Percentiles rank a stretch among this genome's conserved stretches.
phyloP scores from a whole-genome alignment of 176 grass and related monocot species.

The Juncus effusus region DNA sequence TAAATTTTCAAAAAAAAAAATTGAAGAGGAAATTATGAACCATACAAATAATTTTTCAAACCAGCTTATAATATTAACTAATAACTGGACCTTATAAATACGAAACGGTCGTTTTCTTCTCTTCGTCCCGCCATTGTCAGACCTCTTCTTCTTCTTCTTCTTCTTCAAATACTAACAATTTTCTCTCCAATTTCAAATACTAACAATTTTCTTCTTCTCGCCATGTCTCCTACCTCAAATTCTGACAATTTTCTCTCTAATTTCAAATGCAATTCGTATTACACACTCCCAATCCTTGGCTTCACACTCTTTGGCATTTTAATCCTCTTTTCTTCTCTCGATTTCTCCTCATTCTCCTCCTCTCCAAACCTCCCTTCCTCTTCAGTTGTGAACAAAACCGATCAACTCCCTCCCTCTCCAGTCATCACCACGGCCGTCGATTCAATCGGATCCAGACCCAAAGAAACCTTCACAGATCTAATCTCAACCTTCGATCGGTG shows the following conservation, averaged over 20 bases:
- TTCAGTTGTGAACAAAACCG: neutral
- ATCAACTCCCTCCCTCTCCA: neutral
- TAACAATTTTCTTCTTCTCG: neutral
- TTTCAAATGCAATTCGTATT: constrained; percentile 22
- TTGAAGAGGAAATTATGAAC: no score
- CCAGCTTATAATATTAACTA: no score
- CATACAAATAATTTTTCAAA: no score
- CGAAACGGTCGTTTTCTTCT: constrained; percentile 1
- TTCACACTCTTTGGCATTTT: neutral
- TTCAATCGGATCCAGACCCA: constrained; percentile 22
- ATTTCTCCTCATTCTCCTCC: constrained; percentile 23
- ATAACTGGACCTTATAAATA: constrained; percentile 3
- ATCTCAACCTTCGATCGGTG: constrained; percentile 31
- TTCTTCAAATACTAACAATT: no score
- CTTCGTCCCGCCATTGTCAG: constrained; percentile 12
- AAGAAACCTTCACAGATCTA: constrained; percentile 30
- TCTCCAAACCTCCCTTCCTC: constrained; percentile 17
- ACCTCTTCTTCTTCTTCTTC: neutral
- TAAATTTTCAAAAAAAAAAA: no score
- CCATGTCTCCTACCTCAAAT: neutral
- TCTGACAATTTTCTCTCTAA: neutral
- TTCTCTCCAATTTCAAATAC: no score
- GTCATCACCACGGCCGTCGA: constrained; percentile 14
- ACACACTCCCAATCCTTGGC: constrained; percentile 19
- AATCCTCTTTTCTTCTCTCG: neutral